Base-by-base conservation (phyloP, 2,329 filamentous ascomycete species). In the Fusarium newnesense region DNA sequence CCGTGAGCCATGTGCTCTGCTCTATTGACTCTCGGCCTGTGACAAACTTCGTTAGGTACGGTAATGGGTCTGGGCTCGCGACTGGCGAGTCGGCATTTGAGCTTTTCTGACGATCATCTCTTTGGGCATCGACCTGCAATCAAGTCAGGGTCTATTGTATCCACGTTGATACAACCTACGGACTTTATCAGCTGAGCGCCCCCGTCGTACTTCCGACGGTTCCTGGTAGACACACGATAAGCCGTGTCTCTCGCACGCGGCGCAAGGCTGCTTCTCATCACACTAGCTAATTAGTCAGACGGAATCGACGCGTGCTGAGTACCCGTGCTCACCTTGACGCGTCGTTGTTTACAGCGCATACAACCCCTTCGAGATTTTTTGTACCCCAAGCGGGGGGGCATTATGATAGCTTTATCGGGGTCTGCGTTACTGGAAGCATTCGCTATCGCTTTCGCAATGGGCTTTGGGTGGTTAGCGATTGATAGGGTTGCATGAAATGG, bases 261-360 rank as follows among this genome's bases (percentile, higher is more conserved):
- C 75, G 66, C 82, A 84, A 8, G 82, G 82, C n/a, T 73, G 76
- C 10, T 76, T 77, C 70, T 84, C 82, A 58, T 84, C 81, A 67
- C 82, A 84, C 82, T 83, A 54, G 37, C 82, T 83, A 58, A 49
- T 16, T 21, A 39, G 44, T 46, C 32, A 36, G 26, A n/a, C 24
- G 12, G 39, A 9, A 16, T 57, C 26, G 46, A 43, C 26, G 32
- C 19, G 49, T 42, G 49, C 4, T 44, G 49, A 5, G 21, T 26
- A 15, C 46, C 28, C 6, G 19, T n/a, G 18, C 49, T 28, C 73
- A 81, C 81, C 77, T 83, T 83, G 69, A 83, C 81, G 40, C 81
- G 78, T 9, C 81, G 75, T 40, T 79, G 77, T 64, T 82, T 83
- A 69, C 81, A 83, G n/a, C 80, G 73, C 43, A 76, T 71, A 66